phyloP scores from a whole-genome alignment of 345 rosid species.

The Streptanthus diversifolius region DNA sequence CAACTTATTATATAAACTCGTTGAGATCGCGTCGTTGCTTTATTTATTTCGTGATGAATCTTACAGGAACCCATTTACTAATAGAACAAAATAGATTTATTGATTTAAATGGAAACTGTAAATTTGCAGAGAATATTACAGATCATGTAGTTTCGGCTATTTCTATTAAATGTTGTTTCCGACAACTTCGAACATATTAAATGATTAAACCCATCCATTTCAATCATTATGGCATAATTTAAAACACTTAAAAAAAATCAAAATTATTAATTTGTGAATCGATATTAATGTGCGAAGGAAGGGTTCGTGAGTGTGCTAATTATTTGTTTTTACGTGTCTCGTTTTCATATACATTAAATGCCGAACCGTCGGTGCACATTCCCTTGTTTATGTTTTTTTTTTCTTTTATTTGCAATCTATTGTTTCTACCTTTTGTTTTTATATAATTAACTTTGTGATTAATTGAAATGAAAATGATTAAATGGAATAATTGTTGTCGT shows the following conservation, averaged over 20 bases:
- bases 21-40: background rate
- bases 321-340: slow-evolving; percentile 10
- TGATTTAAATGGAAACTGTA: slow-evolving; percentile 3
- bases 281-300: slow-evolving; percentile 20
- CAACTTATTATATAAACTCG: background rate
- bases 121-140: slow-evolving; percentile 15
- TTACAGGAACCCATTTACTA: background rate
- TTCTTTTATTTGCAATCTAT: background rate
- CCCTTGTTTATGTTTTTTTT: background rate
- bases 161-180: slow-evolving; percentile 15
- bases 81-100: background rate
- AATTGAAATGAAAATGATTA: slow-evolving; percentile 1
- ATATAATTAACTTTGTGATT: background rate
- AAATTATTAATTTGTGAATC: background rate
- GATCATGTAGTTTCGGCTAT: slow-evolving; percentile 18
- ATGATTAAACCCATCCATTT: slow-evolving; percentile 1
- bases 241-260: background rate
- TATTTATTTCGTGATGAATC: background rate
- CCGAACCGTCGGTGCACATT: slow-evolving; percentile 12
- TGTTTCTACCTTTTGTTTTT: background rate
- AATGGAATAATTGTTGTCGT: slow-evolving; percentile 16
- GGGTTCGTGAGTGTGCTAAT: slow-evolving; percentile 19
- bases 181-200: background rate
- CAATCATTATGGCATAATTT: background rate
- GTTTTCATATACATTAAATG: slow-evolving; percentile 18